These are phyloP conservation scores for Coemansia sp. DNA, from an alignment of 192 early-diverging fungal species.

Conservation along the genomic window DNA sequence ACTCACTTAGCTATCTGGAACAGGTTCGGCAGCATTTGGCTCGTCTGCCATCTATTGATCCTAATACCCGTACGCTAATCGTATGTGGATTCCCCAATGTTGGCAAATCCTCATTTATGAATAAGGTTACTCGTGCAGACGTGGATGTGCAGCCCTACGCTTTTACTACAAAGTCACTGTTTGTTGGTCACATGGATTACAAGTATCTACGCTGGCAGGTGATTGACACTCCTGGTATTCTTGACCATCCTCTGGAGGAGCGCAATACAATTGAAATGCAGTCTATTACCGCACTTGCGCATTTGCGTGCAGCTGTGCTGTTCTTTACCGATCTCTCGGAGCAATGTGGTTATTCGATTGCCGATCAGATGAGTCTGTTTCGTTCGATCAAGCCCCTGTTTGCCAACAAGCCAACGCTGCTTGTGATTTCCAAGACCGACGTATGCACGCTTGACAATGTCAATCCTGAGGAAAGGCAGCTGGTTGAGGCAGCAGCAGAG, in stretches of 20 bases:
- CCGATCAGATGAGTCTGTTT: conserved; percentile 86
- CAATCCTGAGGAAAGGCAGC: conserved; percentile 63
- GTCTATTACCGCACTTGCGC: conserved; percentile 98
- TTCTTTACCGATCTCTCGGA: conserved; percentile 99
- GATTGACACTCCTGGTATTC: conserved; percentile 99
- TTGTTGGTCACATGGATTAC: conserved; percentile 99
- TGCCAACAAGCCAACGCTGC: conserved; percentile 93
- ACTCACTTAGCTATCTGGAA: conserved; percentile 93
- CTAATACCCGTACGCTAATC: conserved; percentile 98
- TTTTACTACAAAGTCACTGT: conserved; percentile 99
- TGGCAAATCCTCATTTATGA: conserved; percentile 97
- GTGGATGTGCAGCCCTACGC: conserved; percentile 99
- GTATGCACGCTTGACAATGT: conserved; percentile 77
- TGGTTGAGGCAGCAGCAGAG: conserved; percentile 72
- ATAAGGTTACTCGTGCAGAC: conserved; percentile 98
- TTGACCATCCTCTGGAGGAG: conserved; percentile 98
- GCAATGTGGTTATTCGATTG: conserved; percentile 96
- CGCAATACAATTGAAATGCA: conserved; percentile 99
- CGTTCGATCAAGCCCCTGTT: conserved; percentile 97
- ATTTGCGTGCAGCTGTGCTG: conserved; percentile 91
- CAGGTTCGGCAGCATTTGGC: conserved; percentile 99
- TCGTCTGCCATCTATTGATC: conserved; percentile 97
- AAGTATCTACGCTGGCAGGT: conserved; percentile 99
- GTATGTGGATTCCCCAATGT: conserved; percentile 99
- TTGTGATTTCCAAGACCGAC: conserved; percentile 98